Conservation (phyloP, 768 basidiomycete species). For the Suillus subaureus region DNA sequence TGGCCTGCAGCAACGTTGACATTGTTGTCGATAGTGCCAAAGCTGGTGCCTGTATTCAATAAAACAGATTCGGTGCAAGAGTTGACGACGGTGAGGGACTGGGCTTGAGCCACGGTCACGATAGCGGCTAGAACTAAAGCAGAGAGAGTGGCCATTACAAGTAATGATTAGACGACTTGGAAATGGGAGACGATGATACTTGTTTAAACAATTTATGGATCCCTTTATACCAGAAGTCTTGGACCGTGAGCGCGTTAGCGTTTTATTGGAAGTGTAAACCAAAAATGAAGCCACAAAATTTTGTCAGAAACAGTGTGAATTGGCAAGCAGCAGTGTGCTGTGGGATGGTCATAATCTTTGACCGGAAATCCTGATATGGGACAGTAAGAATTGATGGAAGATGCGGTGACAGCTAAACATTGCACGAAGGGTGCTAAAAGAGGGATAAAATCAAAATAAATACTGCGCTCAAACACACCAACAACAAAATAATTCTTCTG, state of each 20-base stretch:
- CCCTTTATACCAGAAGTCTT: neutral
- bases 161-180: neutral
- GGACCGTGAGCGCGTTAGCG: neutral
- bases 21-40: constrained; percentile 28
- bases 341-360: neutral
- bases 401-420: neutral
- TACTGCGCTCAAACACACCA: neutral
- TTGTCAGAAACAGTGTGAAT: too few species aligned
- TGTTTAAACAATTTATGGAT: neutral
- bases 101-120: constrained; percentile 24
- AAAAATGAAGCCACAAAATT: neutral
- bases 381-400: neutral
- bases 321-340: neutral
- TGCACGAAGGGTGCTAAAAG: neutral
- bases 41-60: constrained; percentile 33
- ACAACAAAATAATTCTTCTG: neutral
- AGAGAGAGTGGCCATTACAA: constrained; percentile 25
- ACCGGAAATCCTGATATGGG: neutral
- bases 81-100: constrained; percentile 32
- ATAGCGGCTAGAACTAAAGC: constrained; percentile 23
- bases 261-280: neutral
- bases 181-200: neutral
- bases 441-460: neutral
- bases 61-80: constrained; percentile 29
- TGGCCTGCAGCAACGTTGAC: constrained; percentile 25